Evolutionary conservation across 2,329 filamentous ascomycete species (phyloP).

Genomic region (Fusarium acutatum): DNA sequence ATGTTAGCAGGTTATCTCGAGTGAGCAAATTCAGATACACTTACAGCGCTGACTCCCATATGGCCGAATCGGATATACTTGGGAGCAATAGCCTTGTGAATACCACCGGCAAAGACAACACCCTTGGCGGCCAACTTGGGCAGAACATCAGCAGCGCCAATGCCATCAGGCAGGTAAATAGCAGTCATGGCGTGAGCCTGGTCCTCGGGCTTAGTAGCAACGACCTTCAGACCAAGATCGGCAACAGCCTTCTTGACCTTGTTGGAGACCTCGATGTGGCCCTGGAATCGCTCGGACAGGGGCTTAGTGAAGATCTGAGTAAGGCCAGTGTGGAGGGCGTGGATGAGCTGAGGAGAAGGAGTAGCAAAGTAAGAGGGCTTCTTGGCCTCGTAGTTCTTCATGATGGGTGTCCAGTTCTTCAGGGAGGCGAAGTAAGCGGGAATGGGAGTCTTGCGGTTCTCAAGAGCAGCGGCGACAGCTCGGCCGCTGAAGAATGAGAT

Average conservation of each 20-base stretch:
- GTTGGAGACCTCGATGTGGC: constrained; percentile 81
- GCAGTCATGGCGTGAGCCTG: constrained; percentile 99
- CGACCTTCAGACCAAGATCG: constrained; percentile 84
- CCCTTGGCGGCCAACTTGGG: constrained; percentile 86
- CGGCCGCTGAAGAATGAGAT: constrained; percentile 94
- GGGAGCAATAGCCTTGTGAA: constrained; percentile 93
- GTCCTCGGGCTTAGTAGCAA: constrained; percentile 85
- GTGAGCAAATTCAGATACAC: constrained; percentile 42
- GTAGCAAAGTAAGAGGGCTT: constrained; percentile 99
- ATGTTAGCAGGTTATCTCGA: constrained; percentile 29
- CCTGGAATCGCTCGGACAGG: constrained; percentile 82
- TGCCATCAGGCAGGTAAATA: constrained; percentile 88
- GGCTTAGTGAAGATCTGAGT: constrained; percentile 85
- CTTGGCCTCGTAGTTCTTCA: constrained; percentile 98
- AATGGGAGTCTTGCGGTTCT: constrained; percentile 82
- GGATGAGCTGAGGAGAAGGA: constrained; percentile 91
- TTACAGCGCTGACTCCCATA: constrained; percentile 91
- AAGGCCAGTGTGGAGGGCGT: constrained; percentile 89
- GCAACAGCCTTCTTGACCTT: constrained; percentile 85
- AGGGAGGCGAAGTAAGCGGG: constrained; percentile 94
- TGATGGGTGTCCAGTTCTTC: constrained; percentile 98
- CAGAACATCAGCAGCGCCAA: constrained; percentile 83
- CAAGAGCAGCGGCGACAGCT: constrained; percentile 78
- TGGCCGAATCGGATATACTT: constrained; percentile 97
- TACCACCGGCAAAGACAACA: constrained; percentile 91